A percentile compares a stretch with the other conserved stretches of the same genome.
Conservation (phyloP, 805 yeast genomes). For the Debaryomyces hansenii region DNA sequence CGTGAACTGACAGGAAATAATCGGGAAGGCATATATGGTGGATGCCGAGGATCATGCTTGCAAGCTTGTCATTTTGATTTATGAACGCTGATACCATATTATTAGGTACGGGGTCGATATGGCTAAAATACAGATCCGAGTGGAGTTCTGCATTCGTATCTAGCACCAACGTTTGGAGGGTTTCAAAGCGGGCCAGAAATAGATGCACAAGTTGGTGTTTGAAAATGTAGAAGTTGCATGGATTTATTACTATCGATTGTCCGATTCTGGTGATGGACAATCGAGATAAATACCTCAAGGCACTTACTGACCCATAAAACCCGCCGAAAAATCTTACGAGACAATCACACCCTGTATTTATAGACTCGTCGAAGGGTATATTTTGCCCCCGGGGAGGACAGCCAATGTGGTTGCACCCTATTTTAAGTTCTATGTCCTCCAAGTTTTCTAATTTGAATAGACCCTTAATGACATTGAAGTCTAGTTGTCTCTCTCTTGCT, state of each 20-base stretch:
- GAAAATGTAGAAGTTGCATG: constrained; percentile 9
- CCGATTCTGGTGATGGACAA: constrained; percentile 3
- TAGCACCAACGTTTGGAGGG: constrained; percentile 2
- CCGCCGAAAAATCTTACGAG: constrained; percentile 4
- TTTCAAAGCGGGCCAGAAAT: neutral
- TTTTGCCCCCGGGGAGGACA: neutral
- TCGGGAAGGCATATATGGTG: constrained; percentile 5
- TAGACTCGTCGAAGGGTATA: neutral
- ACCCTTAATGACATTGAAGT: constrained; percentile 1
- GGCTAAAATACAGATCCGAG: constrained; percentile 3
- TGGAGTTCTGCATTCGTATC: constrained; percentile 7
- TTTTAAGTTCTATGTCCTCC: constrained; percentile 2
- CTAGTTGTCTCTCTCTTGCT: constrained; percentile 6
- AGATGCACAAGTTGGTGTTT: constrained; percentile 2
- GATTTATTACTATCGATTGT: constrained; percentile 4
- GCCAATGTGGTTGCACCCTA: constrained; percentile 11
- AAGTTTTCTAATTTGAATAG: constrained; percentile 3
- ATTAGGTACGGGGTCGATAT: neutral
- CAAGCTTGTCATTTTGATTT: constrained; percentile 1
- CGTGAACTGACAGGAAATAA: constrained; percentile 9
- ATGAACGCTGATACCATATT: neutral
- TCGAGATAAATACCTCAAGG: neutral
- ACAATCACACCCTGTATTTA: constrained; percentile 6
- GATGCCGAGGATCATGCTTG: neutral
- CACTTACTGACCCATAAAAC: neutral